Conservation (phyloP, 2,329 filamentous ascomycete genomes). For the Thelonectria discophora region DNA sequence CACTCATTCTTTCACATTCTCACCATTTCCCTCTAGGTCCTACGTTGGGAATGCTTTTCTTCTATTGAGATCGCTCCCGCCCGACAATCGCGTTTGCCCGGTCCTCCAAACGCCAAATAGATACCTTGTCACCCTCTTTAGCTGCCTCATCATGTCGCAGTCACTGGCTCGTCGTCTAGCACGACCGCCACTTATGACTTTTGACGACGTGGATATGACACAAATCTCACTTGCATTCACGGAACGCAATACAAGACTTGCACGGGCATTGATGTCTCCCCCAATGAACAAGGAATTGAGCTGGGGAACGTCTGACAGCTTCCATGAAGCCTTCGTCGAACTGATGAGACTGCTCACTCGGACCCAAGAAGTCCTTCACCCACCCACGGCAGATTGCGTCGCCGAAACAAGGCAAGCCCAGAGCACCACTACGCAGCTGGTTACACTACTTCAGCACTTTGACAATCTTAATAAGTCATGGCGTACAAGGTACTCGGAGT, state of each 20-base stretch:
- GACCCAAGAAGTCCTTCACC: constrained; percentile 15
- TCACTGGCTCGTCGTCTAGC: constrained; percentile 17
- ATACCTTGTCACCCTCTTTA: constrained; percentile 1
- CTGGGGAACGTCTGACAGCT: constrained; percentile 7
- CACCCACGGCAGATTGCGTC: constrained; percentile 11
- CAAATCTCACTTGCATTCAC: constrained; percentile 11
- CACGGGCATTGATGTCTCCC: neutral
- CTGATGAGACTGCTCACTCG: constrained; percentile 8
- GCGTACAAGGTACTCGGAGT: neutral
- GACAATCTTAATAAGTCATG: constrained; percentile 14
- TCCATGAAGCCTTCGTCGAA: constrained; percentile 19
- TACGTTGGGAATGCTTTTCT: constrained; percentile 22
- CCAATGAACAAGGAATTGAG: neutral
- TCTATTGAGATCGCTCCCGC: constrained; percentile 11
- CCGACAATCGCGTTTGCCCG: constrained; percentile 4
- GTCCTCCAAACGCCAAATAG: constrained; percentile 2
- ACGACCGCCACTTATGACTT: constrained; percentile 9
- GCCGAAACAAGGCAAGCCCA: neutral
- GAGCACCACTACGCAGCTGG: neutral
- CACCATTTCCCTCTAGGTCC: constrained; percentile 1
- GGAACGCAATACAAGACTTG: constrained; percentile 10
- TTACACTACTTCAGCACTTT: constrained; percentile 13
- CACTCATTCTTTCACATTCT: neutral
- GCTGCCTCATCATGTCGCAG: constrained; percentile 17
- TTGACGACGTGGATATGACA: constrained; percentile 13